A percentile compares a stretch with the other conserved stretches of the same genome.
Evolutionary conservation across 2,329 filamentous ascomycete species (phyloP).

Genomic region (Hypomyces perniciosus): DNA sequence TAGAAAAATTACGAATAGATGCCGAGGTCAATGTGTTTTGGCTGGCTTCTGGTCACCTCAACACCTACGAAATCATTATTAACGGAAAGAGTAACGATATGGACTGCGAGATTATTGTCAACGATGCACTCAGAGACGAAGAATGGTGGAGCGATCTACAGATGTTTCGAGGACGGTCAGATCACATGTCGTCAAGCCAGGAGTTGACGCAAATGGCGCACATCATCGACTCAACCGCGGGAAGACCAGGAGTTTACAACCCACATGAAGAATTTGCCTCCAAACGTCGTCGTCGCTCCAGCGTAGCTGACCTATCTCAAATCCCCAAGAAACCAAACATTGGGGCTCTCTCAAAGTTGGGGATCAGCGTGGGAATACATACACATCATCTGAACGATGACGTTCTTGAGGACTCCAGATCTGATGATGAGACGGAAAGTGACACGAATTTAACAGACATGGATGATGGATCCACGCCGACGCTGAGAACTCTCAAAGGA

Average conservation of each 20-base stretch:
- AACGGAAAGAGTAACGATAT: slow-evolving; percentile 57
- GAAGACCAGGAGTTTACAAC: slow-evolving; percentile 38
- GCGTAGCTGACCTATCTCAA: slow-evolving; percentile 54
- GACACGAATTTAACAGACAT: slow-evolving; percentile 27
- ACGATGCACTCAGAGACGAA: slow-evolving; percentile 62
- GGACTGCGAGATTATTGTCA: slow-evolving; percentile 54
- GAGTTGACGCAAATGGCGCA: slow-evolving; percentile 39
- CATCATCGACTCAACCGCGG: slow-evolving; percentile 38
- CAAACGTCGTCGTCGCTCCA: slow-evolving; percentile 31
- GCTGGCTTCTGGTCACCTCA: slow-evolving; percentile 66
- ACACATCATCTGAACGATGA: slow-evolving; percentile 65
- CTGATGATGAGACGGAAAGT: slow-evolving; percentile 26
- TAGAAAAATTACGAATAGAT: slow-evolving; percentile 77
- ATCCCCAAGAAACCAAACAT: slow-evolving; percentile 56
- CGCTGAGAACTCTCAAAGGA: slow-evolving; percentile 23
- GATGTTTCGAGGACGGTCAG: slow-evolving; percentile 39
- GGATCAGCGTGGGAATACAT: slow-evolving; percentile 66
- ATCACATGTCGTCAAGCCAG: slow-evolving; percentile 35
- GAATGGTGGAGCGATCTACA: slow-evolving; percentile 80
- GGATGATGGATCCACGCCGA: slow-evolving; percentile 23
- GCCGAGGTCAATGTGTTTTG: slow-evolving; percentile 76
- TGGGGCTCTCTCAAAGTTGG: slow-evolving; percentile 46
- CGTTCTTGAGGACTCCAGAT: slow-evolving; percentile 42
- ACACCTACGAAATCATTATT: slow-evolving; percentile 71
- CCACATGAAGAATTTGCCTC: slow-evolving; percentile 30